Evolutionary conservation across 208 protist species (phyloP).

Genomic region (Trypanosoma cruzi): DNA sequence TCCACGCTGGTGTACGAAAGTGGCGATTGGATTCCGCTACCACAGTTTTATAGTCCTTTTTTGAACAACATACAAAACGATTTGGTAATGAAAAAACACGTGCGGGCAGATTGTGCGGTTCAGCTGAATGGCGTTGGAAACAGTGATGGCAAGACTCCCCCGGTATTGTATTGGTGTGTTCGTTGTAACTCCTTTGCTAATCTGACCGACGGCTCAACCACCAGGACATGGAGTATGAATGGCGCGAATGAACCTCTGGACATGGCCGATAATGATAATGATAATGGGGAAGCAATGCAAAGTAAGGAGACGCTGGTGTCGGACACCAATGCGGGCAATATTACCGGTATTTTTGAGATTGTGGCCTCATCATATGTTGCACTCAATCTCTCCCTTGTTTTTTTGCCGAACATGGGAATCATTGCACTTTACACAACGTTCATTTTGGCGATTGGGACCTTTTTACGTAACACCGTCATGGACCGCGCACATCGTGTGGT

Average conservation of each 20-base stretch:
- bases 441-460: conserved; percentile 59
- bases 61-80: conserved; percentile 16
- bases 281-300: background rate
- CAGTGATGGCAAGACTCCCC: background rate
- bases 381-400: conserved; percentile 37
- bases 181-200: conserved; percentile 15
- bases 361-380: conserved; percentile 48
- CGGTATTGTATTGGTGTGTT: conserved; percentile 25
- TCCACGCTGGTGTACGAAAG: background rate
- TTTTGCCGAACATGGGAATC: conserved; percentile 62
- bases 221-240: background rate
- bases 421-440: conserved; percentile 85
- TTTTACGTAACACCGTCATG: conserved; percentile 52
- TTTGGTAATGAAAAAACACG: conserved; percentile 1
- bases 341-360: conserved; percentile 21
- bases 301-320: background rate
- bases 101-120: conserved; percentile 5
- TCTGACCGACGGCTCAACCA: background rate
- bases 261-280: background rate
- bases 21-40: conserved; percentile 22
- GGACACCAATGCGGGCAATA: conserved; percentile 3
- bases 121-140: conserved; percentile 15
- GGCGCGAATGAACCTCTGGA: background rate
- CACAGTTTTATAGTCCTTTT: conserved; percentile 25
- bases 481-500: conserved; percentile 53